Conservation (phyloP, 805 yeast species). For the Teunomyces tritomae region DNA sequence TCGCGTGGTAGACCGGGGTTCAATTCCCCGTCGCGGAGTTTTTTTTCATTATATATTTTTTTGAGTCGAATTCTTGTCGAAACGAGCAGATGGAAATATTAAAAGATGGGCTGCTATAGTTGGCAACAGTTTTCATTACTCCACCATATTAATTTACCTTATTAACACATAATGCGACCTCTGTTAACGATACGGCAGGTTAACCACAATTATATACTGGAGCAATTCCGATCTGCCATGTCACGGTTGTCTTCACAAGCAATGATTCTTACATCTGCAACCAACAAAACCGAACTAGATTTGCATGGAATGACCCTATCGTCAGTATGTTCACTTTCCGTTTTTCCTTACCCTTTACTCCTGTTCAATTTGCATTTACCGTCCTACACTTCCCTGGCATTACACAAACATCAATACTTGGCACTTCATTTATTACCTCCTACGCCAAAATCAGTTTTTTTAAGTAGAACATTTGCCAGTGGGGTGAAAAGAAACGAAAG, state of each 20-base stretch:
- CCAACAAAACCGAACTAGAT: constrained; percentile 9
- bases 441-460: constrained; percentile 44
- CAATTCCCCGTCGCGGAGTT: constrained; percentile 23
- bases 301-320: constrained; percentile 81
- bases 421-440: constrained; percentile 81
- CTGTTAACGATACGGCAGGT: not conserved
- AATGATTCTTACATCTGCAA: constrained; percentile 41
- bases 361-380: constrained; percentile 89
- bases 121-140: not conserved
- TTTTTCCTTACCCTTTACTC: constrained; percentile 71
- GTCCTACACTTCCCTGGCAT: constrained; percentile 67
- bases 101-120: not conserved
- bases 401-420: constrained; percentile 56
- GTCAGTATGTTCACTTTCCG: constrained; percentile 78
- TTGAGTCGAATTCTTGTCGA: not conserved
- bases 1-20: constrained; percentile 23
- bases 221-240: constrained; percentile 31
- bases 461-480: constrained; percentile 65
- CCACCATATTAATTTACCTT: not conserved
- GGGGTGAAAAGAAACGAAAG: constrained; percentile 50
- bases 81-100: not conserved
- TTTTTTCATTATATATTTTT: constrained; percentile 4
- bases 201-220: not conserved
- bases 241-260: constrained; percentile 40
- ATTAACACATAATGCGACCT: not conserved